phyloP scores from a whole-genome alignment of 2,329 filamentous ascomycete genomes.

The Talaromyces amestolkiae region DNA sequence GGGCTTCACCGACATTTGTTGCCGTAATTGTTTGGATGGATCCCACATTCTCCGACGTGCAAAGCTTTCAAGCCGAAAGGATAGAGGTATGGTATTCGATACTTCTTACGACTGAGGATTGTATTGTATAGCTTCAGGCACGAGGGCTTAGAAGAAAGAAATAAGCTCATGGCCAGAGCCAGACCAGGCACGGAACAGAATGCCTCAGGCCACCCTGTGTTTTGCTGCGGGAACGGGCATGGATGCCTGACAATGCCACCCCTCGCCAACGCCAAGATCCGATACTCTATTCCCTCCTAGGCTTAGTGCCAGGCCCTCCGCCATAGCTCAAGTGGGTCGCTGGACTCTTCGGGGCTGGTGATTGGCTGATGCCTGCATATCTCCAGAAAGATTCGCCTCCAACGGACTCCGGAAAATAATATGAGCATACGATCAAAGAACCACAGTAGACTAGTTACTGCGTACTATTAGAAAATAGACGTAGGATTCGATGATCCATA shows the following conservation, averaged over 20 bases:
- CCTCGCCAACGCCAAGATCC: neutral
- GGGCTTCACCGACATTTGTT: conserved; percentile 6
- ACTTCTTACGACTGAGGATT: neutral
- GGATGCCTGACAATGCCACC: neutral
- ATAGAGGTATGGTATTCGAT: neutral
- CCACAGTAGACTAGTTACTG: neutral
- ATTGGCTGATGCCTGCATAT: neutral
- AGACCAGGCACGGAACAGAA: neutral
- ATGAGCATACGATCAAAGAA: neutral
- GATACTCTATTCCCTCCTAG: neutral
- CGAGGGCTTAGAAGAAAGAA: neutral
- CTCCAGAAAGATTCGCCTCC: neutral
- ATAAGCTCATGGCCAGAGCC: neutral
- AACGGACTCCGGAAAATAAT: neutral
- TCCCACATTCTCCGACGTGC: neutral
- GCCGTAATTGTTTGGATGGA: neutral
- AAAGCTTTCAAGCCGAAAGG: neutral
- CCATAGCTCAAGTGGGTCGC: neutral
- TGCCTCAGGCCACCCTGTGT: neutral
- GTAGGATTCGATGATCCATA: neutral
- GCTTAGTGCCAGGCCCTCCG: neutral
- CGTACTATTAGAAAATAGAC: neutral
- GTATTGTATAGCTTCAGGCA: neutral
- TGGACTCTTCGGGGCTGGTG: neutral
- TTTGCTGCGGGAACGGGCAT: neutral